These are phyloP conservation scores for Eutrema yunnanense DNA, from an alignment of 345 rosid genomes.

Conservation along the genomic window DNA sequence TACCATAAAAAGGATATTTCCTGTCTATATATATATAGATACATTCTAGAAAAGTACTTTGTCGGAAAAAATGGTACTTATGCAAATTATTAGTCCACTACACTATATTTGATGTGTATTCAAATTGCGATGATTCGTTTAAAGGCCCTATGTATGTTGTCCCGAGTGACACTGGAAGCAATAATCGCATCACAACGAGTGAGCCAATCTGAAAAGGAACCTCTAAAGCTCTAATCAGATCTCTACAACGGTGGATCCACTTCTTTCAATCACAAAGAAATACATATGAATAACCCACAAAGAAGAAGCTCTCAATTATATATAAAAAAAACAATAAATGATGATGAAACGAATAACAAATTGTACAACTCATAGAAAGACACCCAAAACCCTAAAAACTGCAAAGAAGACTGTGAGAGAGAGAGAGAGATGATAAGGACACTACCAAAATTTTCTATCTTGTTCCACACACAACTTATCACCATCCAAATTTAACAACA, in stretches of 20 bases:
- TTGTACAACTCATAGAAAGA: conserved; percentile 4
- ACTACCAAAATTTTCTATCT: conserved; percentile 25
- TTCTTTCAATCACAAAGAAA: background rate
- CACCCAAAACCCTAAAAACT: background rate
- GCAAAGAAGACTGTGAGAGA: background rate
- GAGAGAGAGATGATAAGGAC: background rate
- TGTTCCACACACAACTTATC: conserved; percentile 12
- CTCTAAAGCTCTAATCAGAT: too few species aligned
- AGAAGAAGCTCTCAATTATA: background rate
- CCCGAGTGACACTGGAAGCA: too few species aligned
- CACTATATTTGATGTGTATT: too few species aligned
- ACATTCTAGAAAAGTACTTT: too few species aligned
- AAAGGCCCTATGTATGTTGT: too few species aligned
- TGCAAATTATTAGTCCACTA: too few species aligned
- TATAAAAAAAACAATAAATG: background rate
- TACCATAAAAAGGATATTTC: too few species aligned
- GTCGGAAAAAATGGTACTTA: too few species aligned
- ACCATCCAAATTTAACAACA: conserved; percentile 7
- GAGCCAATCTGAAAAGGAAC: too few species aligned
- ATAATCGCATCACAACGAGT: too few species aligned
- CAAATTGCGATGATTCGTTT: too few species aligned
- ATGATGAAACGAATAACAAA: conserved; percentile 7
- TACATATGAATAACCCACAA: background rate
- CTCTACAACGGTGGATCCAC: background rate
- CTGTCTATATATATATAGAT: too few species aligned